phyloP scores from a whole-genome alignment of 2,329 filamentous ascomycete species.

The Dactylellina haptotyla region DNA sequence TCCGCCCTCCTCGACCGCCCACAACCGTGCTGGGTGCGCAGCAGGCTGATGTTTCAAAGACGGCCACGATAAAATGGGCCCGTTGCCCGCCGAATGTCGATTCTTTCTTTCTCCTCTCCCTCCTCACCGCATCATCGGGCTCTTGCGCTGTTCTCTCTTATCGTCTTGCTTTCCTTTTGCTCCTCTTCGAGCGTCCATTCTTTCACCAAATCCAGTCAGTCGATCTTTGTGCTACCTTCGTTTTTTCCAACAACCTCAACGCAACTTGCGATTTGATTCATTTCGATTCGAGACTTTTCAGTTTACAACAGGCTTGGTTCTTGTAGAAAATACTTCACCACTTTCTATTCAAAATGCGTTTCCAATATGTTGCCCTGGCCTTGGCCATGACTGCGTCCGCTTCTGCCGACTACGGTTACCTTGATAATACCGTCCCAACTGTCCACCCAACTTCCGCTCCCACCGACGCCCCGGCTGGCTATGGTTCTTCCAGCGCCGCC shows the following conservation, averaged over 20 bases:
- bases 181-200: conserved; percentile 50
- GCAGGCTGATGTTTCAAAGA: conserved; percentile 33
- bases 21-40: conserved; percentile 17
- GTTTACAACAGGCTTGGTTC: conserved; percentile 50
- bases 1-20: conserved; percentile 13
- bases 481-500: background rate
- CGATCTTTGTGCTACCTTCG: conserved; percentile 28
- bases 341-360: conserved; percentile 53
- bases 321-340: conserved; percentile 24
- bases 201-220: conserved; percentile 33
- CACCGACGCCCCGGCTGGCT: conserved; percentile 1
- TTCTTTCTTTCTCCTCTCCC: conserved; percentile 26
- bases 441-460: conserved; percentile 3
- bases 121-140: conserved; percentile 41
- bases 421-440: conserved; percentile 15
- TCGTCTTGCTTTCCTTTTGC: conserved; percentile 35
- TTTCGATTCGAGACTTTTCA: conserved; percentile 27
- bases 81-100: conserved; percentile 9
- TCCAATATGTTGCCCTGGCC: conserved; percentile 53
- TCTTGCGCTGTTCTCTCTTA: conserved; percentile 32
- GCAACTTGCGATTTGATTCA: conserved; percentile 31
- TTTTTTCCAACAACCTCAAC: conserved; percentile 52
- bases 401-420: conserved; percentile 31
- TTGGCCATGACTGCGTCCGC: conserved; percentile 49
- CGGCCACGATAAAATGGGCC: conserved; percentile 52